phyloP scores from a whole-genome alignment of 805 yeast species.

The Schwanniomyces pseudopolymorphus region DNA sequence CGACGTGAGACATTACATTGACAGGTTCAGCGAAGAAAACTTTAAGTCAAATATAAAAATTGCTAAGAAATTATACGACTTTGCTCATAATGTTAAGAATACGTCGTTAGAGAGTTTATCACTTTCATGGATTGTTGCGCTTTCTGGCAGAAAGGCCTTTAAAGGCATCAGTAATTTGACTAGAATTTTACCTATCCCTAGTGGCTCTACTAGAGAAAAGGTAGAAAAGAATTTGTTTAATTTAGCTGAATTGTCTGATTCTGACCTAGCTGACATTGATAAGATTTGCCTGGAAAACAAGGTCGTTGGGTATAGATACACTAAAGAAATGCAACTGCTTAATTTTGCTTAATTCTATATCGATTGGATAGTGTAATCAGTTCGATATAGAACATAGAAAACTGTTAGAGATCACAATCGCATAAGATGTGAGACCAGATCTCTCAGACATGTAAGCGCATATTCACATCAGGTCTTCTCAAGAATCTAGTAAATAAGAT shows the following conservation, averaged over 20 bases:
- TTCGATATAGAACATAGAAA: no score
- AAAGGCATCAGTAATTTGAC: conserved; percentile 46
- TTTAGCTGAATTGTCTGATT: conserved; percentile 48
- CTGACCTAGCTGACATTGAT: conserved; percentile 55
- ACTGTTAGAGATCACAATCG: no score
- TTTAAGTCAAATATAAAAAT: conserved; percentile 51
- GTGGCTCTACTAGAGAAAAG: conserved; percentile 61
- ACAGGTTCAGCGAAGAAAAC: conserved; percentile 60
- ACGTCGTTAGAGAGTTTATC: conserved; percentile 58
- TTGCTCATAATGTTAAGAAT: conserved; percentile 46
- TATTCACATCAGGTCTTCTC: no score
- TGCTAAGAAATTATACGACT: conserved; percentile 48
- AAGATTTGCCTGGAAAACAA: conserved; percentile 40
- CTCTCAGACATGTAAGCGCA: no score
- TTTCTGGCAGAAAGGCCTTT: conserved; percentile 61
- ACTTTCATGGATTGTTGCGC: conserved; percentile 48
- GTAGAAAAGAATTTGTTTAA: conserved; percentile 58
- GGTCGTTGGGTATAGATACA: conserved; percentile 60
- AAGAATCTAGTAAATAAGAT: no score
- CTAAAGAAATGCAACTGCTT: conserved; percentile 17
- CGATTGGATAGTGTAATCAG: no score
- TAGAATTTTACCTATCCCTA: conserved; percentile 75
- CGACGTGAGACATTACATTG: conserved; percentile 53
- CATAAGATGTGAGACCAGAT: no score
- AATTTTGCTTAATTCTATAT: conserved; percentile 6